Conservation (phyloP, 306 rosid genomes). For the Ziziphus jujuba region DNA sequence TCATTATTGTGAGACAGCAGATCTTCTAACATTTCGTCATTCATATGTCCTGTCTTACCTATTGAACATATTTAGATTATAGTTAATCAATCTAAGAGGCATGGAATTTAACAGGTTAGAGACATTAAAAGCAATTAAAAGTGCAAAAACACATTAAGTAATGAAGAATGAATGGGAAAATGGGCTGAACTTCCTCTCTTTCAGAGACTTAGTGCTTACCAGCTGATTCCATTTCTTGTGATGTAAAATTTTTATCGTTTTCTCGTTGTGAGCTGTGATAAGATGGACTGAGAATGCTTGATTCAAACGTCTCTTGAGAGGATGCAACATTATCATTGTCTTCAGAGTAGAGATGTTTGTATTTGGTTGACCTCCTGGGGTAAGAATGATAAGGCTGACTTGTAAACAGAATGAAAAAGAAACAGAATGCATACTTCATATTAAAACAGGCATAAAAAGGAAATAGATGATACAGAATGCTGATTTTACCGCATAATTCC, state of each 20-base stretch:
- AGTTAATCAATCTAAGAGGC: slow-evolving; percentile 13
- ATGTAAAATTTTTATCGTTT: slow-evolving; percentile 23
- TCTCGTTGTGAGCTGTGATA: slow-evolving; percentile 29
- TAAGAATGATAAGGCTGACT: slow-evolving; percentile 18
- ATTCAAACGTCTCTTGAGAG: slow-evolving; percentile 51
- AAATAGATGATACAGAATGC: slow-evolving; percentile 9
- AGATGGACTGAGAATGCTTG: slow-evolving; percentile 32
- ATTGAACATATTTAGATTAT: slow-evolving; percentile 44
- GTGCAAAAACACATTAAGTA: not conserved
- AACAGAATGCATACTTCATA: not conserved
- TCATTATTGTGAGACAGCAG: slow-evolving; percentile 51
- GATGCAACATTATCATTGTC: slow-evolving; percentile 30
- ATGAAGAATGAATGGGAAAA: not conserved
- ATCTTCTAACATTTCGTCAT: slow-evolving; percentile 46
- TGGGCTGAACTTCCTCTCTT: not conserved
- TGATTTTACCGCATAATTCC: slow-evolving; percentile 55
- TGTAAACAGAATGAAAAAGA: not conserved
- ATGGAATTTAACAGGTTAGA: not conserved
- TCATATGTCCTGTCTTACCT: slow-evolving; percentile 33
- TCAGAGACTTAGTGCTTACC: slow-evolving; percentile 42
- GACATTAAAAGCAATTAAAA: not conserved
- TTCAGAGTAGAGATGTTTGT: slow-evolving; percentile 55
- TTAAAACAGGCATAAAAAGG: slow-evolving; percentile 11
- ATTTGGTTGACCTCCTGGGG: slow-evolving; percentile 54
- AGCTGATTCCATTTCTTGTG: slow-evolving; percentile 34